Percentiles rank a stretch among this genome's conserved stretches.
Conservation (phyloP, 1,284 basidiomycete genomes). For the Pisolithus thermaeus region DNA sequence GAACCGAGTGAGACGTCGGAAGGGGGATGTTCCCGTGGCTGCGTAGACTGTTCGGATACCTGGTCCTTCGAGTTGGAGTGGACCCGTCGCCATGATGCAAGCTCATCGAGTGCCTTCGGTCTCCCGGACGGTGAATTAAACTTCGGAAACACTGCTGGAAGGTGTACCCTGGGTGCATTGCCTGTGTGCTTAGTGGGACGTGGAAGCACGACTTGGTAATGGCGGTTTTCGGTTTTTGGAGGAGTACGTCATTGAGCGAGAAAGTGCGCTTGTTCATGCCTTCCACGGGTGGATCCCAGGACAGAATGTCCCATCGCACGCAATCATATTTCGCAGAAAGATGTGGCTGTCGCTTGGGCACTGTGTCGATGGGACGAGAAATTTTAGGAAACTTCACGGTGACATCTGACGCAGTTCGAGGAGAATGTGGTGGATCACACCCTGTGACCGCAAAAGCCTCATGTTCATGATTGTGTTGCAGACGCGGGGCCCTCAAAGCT, state of each 20-base stretch:
- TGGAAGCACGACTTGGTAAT: conserved; percentile 54
- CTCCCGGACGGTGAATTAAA: conserved; percentile 37
- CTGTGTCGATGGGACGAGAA: conserved; percentile 36
- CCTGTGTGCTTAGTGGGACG: conserved; percentile 17
- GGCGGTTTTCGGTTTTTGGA: conserved; percentile 43
- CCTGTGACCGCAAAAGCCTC: conserved; percentile 49
- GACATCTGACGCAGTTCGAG: conserved; percentile 37
- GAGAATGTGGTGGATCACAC: conserved; percentile 48
- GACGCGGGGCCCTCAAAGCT: conserved; percentile 38
- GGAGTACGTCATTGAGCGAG: conserved; percentile 66
- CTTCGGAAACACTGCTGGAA: conserved; percentile 32
- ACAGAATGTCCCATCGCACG: conserved; percentile 63
- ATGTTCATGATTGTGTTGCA: conserved; percentile 32
- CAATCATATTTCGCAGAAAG: conserved; percentile 35
- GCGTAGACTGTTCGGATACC: conserved; percentile 3
- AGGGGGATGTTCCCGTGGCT: conserved; percentile 11
- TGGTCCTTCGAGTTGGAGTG: conserved; percentile 5
- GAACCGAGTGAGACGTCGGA: conserved; percentile 27
- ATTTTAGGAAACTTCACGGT: conserved; percentile 52
- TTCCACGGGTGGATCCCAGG: conserved; percentile 72
- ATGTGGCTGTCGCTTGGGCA: conserved; percentile 43
- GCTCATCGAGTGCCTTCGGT: conserved; percentile 43
- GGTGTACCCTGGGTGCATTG: conserved; percentile 38
- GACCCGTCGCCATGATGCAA: conserved; percentile 53
- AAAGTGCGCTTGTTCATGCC: conserved; percentile 58